Conservation (phyloP, 805 yeast genomes). For the Cyberlindnera mycetangii region DNA sequence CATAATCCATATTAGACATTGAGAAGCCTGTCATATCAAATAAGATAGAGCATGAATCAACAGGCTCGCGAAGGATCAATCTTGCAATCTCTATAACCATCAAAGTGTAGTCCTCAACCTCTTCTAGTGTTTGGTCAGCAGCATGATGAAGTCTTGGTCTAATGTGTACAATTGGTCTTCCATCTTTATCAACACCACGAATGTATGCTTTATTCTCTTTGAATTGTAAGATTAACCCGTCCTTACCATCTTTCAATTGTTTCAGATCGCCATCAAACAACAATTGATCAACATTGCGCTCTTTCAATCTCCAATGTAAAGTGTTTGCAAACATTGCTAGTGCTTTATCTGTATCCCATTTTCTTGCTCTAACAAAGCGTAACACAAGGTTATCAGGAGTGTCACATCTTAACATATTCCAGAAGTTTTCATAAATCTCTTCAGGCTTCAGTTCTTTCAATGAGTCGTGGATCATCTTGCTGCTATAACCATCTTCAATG, state of each 20-base stretch:
- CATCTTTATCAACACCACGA: slow-evolving; percentile 67
- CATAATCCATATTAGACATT: slow-evolving; percentile 89
- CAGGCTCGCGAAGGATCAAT: slow-evolving; percentile 66
- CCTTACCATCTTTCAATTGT: slow-evolving; percentile 43
- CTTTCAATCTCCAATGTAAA: slow-evolving; percentile 69
- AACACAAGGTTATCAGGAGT: slow-evolving; percentile 75
- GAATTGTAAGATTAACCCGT: slow-evolving; percentile 40
- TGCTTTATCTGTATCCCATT: slow-evolving; percentile 71
- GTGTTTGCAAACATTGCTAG: slow-evolving; percentile 71
- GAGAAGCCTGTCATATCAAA: slow-evolving; percentile 88
- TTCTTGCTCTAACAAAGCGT: slow-evolving; percentile 82
- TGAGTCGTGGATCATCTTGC: slow-evolving; percentile 43
- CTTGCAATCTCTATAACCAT: slow-evolving; percentile 80
- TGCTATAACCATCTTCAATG: slow-evolving; percentile 32
- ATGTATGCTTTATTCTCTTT: slow-evolving; percentile 68
- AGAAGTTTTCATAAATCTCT: slow-evolving; percentile 47
- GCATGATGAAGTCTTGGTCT: slow-evolving; percentile 77
- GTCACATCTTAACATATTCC: slow-evolving; percentile 69
- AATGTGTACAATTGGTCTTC: slow-evolving; percentile 78
- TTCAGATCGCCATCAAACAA: slow-evolving; percentile 71
- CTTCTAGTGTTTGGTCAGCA: slow-evolving; percentile 63
- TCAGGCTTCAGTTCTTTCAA: slow-evolving; percentile 51
- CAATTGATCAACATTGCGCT: slow-evolving; percentile 57
- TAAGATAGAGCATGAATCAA: slow-evolving; percentile 76
- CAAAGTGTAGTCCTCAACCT: slow-evolving; percentile 72